phyloP scores from a whole-genome alignment of 148 eudicot genomes.

The Dianthus caryophyllus region DNA sequence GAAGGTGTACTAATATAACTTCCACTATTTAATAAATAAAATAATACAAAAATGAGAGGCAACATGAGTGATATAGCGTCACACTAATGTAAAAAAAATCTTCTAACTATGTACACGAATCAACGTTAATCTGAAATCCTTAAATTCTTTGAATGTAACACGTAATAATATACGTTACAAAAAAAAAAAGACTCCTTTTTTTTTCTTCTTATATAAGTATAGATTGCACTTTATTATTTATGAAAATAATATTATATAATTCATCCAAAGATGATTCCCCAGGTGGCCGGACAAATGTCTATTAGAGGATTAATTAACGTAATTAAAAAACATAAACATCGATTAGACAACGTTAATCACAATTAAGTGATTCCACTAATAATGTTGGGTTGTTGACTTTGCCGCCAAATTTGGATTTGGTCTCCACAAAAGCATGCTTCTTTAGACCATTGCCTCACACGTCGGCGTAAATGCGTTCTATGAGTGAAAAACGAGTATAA shows the following conservation, averaged over 20 bases:
- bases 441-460: slow-evolving; percentile 1
- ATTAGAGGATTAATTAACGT: not conserved
- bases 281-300: not conserved
- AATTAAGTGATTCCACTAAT: slow-evolving; percentile 11
- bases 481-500: too few species aligned
- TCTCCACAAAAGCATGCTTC: slow-evolving; percentile 2
- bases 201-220: too few species aligned
- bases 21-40: too few species aligned
- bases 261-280: not conserved
- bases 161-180: too few species aligned
- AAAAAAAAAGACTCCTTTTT: too few species aligned
- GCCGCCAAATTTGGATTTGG: slow-evolving; percentile 6
- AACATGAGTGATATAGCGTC: too few species aligned
- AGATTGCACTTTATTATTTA: not conserved
- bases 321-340: not conserved
- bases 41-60: too few species aligned
- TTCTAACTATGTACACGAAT: too few species aligned
- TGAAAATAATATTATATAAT: slow-evolving; percentile 9
- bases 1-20: too few species aligned
- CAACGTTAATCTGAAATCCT: too few species aligned
- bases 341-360: slow-evolving; percentile 26
- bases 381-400: slow-evolving; percentile 8
- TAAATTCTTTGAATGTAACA: too few species aligned
- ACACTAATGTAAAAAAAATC: too few species aligned
- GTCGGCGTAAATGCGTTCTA: not conserved